Evolutionary conservation across 352 stramenopile species (phyloP).

Genomic region (Peronospora belbahrii): DNA sequence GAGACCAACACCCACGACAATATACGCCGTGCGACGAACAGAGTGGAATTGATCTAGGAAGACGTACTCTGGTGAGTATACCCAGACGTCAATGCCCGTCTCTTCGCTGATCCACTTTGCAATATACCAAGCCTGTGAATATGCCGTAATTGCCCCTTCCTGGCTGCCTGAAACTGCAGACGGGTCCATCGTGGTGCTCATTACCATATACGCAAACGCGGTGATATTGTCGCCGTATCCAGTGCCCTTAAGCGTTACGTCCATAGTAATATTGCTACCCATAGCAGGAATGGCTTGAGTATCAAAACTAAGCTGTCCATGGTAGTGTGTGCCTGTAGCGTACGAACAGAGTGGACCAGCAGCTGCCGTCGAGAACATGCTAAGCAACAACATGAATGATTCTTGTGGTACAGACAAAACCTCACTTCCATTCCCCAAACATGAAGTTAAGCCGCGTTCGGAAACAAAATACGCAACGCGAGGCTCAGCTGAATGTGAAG

Average conservation of each 20-base stretch:
- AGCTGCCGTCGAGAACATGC: slow-evolving; percentile 50
- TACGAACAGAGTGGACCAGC: slow-evolving; percentile 44
- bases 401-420: slow-evolving; percentile 33
- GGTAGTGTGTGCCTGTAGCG: slow-evolving; percentile 55
- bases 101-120: slow-evolving; percentile 60
- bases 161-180: slow-evolving; percentile 20
- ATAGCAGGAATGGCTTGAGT: slow-evolving; percentile 34
- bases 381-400: slow-evolving; percentile 65
- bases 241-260: slow-evolving; percentile 42
- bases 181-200: slow-evolving; percentile 19
- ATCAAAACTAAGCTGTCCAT: slow-evolving; percentile 62
- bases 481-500: slow-evolving; percentile 29
- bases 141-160: slow-evolving; percentile 34
- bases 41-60: slow-evolving; percentile 70
- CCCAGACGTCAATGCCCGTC: slow-evolving; percentile 62
- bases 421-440: slow-evolving; percentile 25
- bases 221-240: slow-evolving; percentile 43
- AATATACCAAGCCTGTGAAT: slow-evolving; percentile 48
- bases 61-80: slow-evolving; percentile 50
- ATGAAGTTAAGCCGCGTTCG: slow-evolving; percentile 27
- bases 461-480: slow-evolving; percentile 11
- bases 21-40: slow-evolving; percentile 42
- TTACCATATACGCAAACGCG: slow-evolving; percentile 62
- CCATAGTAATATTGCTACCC: slow-evolving; percentile 13
- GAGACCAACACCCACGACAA: slow-evolving; percentile 41